Evolutionary conservation across 2,329 filamentous ascomycete species (phyloP).

Genomic region (Xylaria sp.): DNA sequence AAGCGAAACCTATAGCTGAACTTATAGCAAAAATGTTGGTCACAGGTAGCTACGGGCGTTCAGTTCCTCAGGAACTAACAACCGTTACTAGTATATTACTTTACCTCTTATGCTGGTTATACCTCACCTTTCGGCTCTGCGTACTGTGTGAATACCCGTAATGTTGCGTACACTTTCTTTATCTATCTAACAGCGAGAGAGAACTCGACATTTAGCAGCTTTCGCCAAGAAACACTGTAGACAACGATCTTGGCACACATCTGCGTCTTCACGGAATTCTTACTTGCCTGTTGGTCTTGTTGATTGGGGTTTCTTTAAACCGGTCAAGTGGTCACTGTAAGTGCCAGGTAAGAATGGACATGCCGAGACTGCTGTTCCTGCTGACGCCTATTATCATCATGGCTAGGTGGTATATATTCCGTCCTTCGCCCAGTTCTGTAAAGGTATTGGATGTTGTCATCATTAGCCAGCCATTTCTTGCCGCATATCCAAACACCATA

Average conservation of each 20-base stretch:
- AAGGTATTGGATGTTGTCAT: slow-evolving; percentile 14
- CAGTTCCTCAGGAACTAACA: slow-evolving; percentile 1
- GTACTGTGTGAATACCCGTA: neutral
- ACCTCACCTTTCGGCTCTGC: neutral
- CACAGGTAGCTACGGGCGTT: too few species aligned
- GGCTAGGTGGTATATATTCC: slow-evolving; percentile 7
- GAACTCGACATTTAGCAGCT: neutral
- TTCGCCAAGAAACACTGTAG: slow-evolving; percentile 26
- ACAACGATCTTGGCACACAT: slow-evolving; percentile 14
- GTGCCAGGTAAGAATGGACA: slow-evolving; percentile 3
- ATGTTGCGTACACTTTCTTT: neutral
- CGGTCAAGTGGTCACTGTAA: neutral
- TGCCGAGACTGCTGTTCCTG: slow-evolving; percentile 9
- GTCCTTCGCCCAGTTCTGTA: slow-evolving; percentile 1
- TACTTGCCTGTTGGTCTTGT: neutral
- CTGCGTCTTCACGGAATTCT: neutral
- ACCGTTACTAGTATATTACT: neutral
- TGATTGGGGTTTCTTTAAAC: slow-evolving; percentile 11
- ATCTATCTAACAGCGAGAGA: neutral
- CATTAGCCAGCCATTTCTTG: slow-evolving; percentile 11
- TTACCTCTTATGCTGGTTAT: neutral
- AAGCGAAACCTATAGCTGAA: neutral
- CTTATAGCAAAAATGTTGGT: neutral
- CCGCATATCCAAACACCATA: slow-evolving; percentile 26
- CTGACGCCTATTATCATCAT: slow-evolving; percentile 12